Evolutionary conservation across 148 eudicot genomes (phyloP), one percentile per base, ranked within the genome.

Genomic region (Vaccinium corymbosum): DNA sequence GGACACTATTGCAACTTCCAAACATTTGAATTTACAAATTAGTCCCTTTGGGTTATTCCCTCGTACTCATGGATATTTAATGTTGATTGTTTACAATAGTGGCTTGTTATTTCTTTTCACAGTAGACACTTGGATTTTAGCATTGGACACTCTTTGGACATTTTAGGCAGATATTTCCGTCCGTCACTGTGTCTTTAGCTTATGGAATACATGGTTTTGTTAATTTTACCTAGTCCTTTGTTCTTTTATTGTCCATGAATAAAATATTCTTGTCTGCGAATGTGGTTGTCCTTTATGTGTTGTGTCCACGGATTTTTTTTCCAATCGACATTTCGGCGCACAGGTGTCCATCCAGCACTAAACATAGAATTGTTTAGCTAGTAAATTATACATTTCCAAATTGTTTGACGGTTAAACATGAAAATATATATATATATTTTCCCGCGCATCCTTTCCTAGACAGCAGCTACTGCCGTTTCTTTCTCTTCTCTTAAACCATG

Each of bases 401-500:
- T 27, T 10, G 14, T 25, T 64, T 64, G 17, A 27, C 17, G 0
- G 29, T 68, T 66, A 66, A 64, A 66, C 15, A 68, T 13, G 1
- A 68, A 27, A 10, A 66, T 2, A 35, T 42, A 13, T 13, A 13
- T 13, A 11, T 25, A 27, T 3, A 27, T 27, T 27, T 29, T 5
- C 35, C 81, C 35, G 29, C 4, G 22, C 15, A 17, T 9, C 15
- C 25, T 15, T 79, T 79, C 22, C 17, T 79, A 16, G 53, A 53
- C 81, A 52, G 62, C 6, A 42, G 46, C 17, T 12, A 6, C 17
- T 42, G 55, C 22, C 42, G 59, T 25, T 13, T 77, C 59, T n/a
- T 76, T 77, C 17, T 19, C 82, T 61, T 61, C 32, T 42, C 32
- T 61, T 15, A 59, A 80, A 79, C 42, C 81, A 56, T 79, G 68